These are phyloP conservation scores for Moringa oleifera DNA, from an alignment of 345 rosid species.

Conservation along the genomic window DNA sequence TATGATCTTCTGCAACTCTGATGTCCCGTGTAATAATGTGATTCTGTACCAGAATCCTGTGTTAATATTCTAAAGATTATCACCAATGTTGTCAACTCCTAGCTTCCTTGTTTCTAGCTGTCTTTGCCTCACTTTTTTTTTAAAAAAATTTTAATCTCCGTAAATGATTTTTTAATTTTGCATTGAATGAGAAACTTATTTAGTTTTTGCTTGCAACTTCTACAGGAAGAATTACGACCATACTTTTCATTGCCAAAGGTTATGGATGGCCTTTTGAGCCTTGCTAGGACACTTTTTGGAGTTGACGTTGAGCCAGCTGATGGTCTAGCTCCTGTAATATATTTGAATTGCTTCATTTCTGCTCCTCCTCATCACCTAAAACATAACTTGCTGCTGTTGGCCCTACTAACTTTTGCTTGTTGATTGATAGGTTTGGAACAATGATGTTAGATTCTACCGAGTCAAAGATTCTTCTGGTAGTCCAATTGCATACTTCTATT, in stretches of 20 bases:
- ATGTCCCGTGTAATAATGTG: no score
- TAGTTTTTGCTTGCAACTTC: background rate
- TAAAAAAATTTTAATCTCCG: no score
- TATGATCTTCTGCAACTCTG: no score
- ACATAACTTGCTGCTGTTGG: slow-evolving; percentile 10
- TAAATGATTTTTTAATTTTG: background rate
- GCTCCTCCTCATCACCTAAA: slow-evolving; percentile 1
- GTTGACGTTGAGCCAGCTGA: slow-evolving; percentile 77
- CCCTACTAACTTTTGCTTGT: slow-evolving; percentile 13
- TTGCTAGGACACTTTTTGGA: slow-evolving; percentile 69
- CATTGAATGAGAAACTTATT: background rate
- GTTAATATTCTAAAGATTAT: background rate
- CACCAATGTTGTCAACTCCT: no score
- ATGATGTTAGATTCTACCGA: slow-evolving; percentile 69
- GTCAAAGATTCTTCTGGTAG: slow-evolving; percentile 78
- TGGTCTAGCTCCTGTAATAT: slow-evolving; percentile 80
- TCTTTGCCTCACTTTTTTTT: no score
- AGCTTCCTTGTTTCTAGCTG: no score
- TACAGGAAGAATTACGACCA: slow-evolving; percentile 84
- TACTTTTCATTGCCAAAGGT: slow-evolving; percentile 89
- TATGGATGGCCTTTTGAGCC: slow-evolving; percentile 66
- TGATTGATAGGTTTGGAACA: slow-evolving; percentile 77
- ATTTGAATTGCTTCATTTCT: slow-evolving; percentile 10
- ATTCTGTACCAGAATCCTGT: no score
- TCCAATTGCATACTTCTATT: slow-evolving; percentile 84